These are phyloP conservation scores for Xerocomus minutiporus DNA, from an alignment of 1,284 basidiomycete species.

Conservation along the genomic window DNA sequence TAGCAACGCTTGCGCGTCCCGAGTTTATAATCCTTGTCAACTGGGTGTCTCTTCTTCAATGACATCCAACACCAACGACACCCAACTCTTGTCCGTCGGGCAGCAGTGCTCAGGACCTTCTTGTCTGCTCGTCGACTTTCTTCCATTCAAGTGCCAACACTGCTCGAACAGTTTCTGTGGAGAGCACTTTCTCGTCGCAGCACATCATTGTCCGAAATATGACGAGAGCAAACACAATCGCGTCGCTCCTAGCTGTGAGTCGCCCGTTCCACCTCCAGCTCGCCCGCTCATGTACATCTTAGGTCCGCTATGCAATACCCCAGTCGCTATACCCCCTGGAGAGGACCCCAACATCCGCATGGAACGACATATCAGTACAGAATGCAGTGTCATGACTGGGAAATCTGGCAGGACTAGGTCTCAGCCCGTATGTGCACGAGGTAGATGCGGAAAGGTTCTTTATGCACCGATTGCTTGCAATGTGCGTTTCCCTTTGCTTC, in stretches of 20 bases:
- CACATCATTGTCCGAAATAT: constrained; percentile 64
- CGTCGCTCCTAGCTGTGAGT: constrained; percentile 66
- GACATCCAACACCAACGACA: constrained; percentile 31
- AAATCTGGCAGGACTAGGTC: constrained; percentile 45
- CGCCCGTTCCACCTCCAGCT: not conserved
- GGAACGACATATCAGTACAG: constrained; percentile 61
- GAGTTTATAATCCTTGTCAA: constrained; percentile 21
- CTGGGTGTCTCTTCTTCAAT: constrained; percentile 3
- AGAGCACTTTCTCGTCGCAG: constrained; percentile 65
- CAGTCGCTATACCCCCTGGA: constrained; percentile 64
- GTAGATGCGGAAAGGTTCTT: constrained; percentile 65
- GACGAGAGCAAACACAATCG: constrained; percentile 66
- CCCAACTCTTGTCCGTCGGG: constrained; percentile 60
- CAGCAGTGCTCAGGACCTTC: constrained; percentile 60
- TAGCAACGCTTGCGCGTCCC: constrained; percentile 22
- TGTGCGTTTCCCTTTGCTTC: constrained; percentile 40
- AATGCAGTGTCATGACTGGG: constrained; percentile 61
- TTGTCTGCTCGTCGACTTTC: constrained; percentile 70
- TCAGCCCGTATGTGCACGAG: constrained; percentile 55
- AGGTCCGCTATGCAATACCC: constrained; percentile 71
- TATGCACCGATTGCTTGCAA: constrained; percentile 69
- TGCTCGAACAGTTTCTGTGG: constrained; percentile 64
- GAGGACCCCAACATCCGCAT: constrained; percentile 75
- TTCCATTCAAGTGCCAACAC: constrained; percentile 79
- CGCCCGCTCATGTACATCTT: constrained; percentile 6